Base-by-base conservation (phyloP, 177 flowering plant species). In the Viscum album region DNA sequence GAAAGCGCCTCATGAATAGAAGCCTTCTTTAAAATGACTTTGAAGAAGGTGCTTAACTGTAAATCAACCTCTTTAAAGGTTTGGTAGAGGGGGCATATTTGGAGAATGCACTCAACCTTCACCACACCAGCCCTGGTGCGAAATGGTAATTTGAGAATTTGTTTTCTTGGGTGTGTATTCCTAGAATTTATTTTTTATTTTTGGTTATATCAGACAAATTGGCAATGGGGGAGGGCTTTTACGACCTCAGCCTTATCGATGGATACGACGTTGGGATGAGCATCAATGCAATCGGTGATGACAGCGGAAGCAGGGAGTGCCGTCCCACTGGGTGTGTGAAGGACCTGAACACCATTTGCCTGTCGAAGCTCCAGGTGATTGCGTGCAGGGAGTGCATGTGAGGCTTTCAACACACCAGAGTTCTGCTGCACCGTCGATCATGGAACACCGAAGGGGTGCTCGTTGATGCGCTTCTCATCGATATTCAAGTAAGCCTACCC, bases 381-480 rank as follows among this genome's bases (percentile, higher is more conserved):
- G 41, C 41, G 41, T 37, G 41, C 13, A 37, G n/a, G 13, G 41
- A 37, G 41, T 13, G 41, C 41, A 5, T 92, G 98, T 39, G 89
- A 83, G 54, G 95, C 94, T 1, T 89, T 92, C 35, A 84, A 83
- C 15, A 83, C 81, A 4, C 84, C 94, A 28, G 77, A 77, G 75
- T 92, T 87, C 30, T 89, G 97, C 64, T 92, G 97, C 67, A 88
- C 84, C 36, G 96, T 94, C 0, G 86, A 69, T 5, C 87, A 84
- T 59, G 82, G 71, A 5, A 82, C 81, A 2, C 97, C 96, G 0
- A 79, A 81, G 34, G 84, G 88, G 10, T 92, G 97, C 76, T 81
- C 78, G 62, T 94, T 94, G 0, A 75, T 78, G 30, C 16, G 75
- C 1, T 92, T 86, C 75, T 87, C 94, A 13, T 59, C 77, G 73